phyloP scores from a whole-genome alignment of 2,329 filamentous ascomycete genomes.

The Dactylellina parvicollis region DNA sequence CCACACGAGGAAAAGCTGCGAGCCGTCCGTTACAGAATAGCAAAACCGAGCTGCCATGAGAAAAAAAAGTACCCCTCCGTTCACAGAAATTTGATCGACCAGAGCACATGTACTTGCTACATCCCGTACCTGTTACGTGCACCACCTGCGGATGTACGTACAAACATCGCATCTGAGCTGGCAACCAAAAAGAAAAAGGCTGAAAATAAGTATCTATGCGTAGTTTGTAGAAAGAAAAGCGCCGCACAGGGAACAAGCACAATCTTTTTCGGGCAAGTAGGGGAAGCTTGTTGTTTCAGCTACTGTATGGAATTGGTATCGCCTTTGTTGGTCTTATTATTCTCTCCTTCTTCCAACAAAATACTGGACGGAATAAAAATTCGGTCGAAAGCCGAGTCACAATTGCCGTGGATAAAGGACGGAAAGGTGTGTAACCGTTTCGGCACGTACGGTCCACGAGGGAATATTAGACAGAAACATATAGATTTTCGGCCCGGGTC shows the following conservation, averaged over 20 bases:
- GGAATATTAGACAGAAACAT: not conserved
- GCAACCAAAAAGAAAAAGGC: too few species aligned
- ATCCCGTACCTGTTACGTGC: not conserved
- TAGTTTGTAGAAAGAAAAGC: not conserved
- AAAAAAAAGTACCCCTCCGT: not conserved
- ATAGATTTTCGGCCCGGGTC: constrained; percentile 12
- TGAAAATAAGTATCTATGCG: not conserved
- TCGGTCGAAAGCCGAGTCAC: constrained; percentile 19
- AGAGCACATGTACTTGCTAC: not conserved
- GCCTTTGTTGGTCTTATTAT: not conserved
- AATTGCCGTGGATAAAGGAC: constrained; percentile 11
- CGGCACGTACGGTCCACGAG: not conserved
- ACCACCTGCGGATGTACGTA: not conserved
- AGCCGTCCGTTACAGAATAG: too few species aligned
- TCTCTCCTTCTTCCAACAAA: not conserved
- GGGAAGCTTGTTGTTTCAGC: constrained; percentile 34
- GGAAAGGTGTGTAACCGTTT: not conserved
- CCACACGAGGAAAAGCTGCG: too few species aligned
- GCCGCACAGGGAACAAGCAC: constrained; percentile 2
- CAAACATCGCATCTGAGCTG: too few species aligned
- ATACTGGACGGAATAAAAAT: too few species aligned
- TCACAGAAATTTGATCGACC: not conserved
- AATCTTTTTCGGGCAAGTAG: not conserved
- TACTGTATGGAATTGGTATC: constrained; percentile 22
- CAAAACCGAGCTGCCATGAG: not conserved